Evolutionary conservation across 2,329 filamentous ascomycete genomes (phyloP), one percentile per base, ranked within the genome.

Genomic region (Penicillium sp.): DNA sequence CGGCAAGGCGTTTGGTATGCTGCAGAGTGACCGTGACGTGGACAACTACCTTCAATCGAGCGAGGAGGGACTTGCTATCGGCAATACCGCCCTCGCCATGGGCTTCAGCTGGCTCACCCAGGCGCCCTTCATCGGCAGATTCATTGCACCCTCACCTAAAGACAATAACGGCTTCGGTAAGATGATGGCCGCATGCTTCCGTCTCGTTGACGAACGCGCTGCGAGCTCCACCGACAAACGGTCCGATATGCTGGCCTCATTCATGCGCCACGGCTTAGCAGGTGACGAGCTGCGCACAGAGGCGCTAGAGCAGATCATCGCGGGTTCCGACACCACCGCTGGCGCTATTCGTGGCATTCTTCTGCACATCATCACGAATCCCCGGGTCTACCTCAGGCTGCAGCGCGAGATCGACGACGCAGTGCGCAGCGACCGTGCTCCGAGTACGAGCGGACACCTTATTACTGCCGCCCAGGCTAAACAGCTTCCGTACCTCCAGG

Each of bases 401-500:
- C 50, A 57, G 14, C 40, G 36, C n/a, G 59, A 67, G 33, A 39
- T 66, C n/a, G n/a, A n/a, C n/a, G n/a, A n/a, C 11, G 50, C 55
- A 11, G 46, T 54, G 24, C 16, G 46, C 14, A 2, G 18, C 14
- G 50, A 53, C 4, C 22, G 10, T 31, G 55, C 48, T 35, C 50
- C 55, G 3, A 43, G 41, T 2, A 24, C 2, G 5, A 44, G 18
- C 38, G 35, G 51, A 35, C 45, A 57, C 8, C 25, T 58, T 8
- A 44, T 66, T 13, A 55, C 54, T 1, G 58, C 55, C 11, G 39
- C 53, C 2, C 49, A 64, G 30, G 36, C 57, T 8, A 63, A 62
- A 8, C 55, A 52, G 1, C 55, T 73, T 35, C 64, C 67, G 0
- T 73, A 68, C 41, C 55, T 68, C 3, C 64, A 66, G 36, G 64